phyloP scores from a whole-genome alignment of 1,139 yeast species.

The Hyphopichia buzzinii region DNA sequence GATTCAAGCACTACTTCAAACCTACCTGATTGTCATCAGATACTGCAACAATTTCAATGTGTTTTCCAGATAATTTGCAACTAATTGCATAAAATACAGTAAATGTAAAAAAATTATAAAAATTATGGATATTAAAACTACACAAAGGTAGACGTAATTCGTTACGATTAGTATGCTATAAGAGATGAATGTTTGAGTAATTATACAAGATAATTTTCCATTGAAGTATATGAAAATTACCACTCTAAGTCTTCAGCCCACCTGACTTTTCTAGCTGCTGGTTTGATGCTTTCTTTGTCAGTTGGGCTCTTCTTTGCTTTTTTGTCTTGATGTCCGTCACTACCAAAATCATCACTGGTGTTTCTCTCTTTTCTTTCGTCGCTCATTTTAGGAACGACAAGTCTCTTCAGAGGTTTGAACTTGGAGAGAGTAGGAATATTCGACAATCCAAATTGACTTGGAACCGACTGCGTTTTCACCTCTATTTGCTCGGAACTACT shows the following conservation, averaged over 20 bases:
- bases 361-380: slow-evolving; percentile 5
- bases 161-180: too few relatives aligned
- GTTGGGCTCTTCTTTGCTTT: not conserved
- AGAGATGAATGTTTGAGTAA: too few relatives aligned
- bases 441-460: not conserved
- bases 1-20: too few relatives aligned
- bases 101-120: too few relatives aligned
- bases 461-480: slow-evolving; percentile 12
- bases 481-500: slow-evolving; percentile 1
- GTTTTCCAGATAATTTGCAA: too few relatives aligned
- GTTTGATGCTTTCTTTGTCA: not conserved
- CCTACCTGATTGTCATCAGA: too few relatives aligned
- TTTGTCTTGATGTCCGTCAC: not conserved
- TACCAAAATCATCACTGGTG: not conserved
- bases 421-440: not conserved
- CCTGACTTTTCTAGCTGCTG: slow-evolving; percentile 20
- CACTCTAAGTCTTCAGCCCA: slow-evolving; percentile 59
- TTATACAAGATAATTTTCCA: too few relatives aligned
- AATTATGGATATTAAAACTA: too few relatives aligned
- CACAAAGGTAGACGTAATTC: too few relatives aligned
- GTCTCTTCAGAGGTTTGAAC: not conserved
- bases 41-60: too few relatives aligned
- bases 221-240: too few relatives aligned
- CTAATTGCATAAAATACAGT: too few relatives aligned
- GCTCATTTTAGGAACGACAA: not conserved